These are phyloP conservation scores for Sarocladium oryzae DNA, from an alignment of 2,329 filamentous ascomycete genomes.

Conservation along the genomic window DNA sequence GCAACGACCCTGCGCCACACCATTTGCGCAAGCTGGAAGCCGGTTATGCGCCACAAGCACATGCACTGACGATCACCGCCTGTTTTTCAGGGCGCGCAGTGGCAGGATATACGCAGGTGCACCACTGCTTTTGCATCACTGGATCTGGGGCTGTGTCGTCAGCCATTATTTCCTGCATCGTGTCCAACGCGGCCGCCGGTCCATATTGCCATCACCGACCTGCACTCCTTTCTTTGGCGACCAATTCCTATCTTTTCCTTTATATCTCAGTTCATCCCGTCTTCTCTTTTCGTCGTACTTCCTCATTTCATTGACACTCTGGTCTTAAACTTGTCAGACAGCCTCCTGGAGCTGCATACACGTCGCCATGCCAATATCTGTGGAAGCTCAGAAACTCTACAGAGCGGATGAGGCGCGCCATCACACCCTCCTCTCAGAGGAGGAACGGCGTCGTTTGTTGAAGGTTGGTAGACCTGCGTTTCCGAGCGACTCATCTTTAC, in stretches of 20 bases:
- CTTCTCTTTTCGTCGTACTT: neutral
- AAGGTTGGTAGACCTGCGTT: constrained; percentile 27
- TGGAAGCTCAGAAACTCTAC: constrained; percentile 31
- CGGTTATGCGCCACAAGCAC: neutral
- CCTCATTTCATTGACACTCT: no score
- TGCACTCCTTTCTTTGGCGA: neutral
- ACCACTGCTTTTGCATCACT: constrained; percentile 2
- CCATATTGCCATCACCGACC: neutral
- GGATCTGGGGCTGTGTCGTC: constrained; percentile 1
- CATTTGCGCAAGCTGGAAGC: neutral
- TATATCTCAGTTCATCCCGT: neutral
- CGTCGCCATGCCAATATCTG: constrained; percentile 26
- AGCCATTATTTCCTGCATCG: neutral
- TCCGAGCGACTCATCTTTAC: no score
- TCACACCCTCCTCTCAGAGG: constrained; percentile 28
- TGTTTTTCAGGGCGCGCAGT: constrained; percentile 7
- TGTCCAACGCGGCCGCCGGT: neutral
- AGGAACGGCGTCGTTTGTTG: constrained; percentile 31
- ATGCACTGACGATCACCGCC: constrained; percentile 2
- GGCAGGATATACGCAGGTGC: constrained; percentile 4
- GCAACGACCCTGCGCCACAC: neutral
- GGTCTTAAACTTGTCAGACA: constrained; percentile 18
- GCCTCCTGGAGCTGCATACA: constrained; percentile 22
- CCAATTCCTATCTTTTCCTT: neutral
- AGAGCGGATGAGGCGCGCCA: constrained; percentile 30